Conservation (phyloP, 768 basidiomycete genomes). For the Fomitopsis serialis region DNA sequence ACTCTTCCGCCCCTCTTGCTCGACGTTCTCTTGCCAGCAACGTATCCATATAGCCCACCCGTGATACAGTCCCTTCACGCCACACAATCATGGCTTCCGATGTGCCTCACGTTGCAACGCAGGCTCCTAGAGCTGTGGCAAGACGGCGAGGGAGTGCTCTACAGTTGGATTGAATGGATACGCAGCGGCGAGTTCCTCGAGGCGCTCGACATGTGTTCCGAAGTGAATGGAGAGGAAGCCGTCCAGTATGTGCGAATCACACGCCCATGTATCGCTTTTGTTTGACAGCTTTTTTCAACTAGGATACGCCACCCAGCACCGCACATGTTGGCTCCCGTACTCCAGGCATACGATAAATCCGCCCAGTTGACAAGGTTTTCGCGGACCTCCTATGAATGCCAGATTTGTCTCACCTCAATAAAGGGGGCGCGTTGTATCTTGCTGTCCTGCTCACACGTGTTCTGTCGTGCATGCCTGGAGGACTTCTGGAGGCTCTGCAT, state of each 20-base stretch:
- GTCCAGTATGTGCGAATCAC: conserved; percentile 32
- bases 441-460: conserved; percentile 71
- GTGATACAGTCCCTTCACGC: conserved; percentile 48
- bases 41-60: conserved; percentile 41
- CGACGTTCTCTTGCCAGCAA: conserved; percentile 51
- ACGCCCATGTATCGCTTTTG: background rate
- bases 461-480: conserved; percentile 74
- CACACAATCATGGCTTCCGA: conserved; percentile 55
- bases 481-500: conserved; percentile 85
- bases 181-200: conserved; percentile 60
- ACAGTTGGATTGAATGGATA: conserved; percentile 68
- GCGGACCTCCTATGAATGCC: conserved; percentile 60
- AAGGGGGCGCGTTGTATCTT: conserved; percentile 75
- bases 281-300: background rate
- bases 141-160: conserved; percentile 55
- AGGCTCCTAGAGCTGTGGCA: conserved; percentile 55
- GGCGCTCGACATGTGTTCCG: conserved; percentile 33
- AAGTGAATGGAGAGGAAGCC: conserved; percentile 21
- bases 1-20: conserved; percentile 62
- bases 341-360: conserved; percentile 44
- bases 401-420: conserved; percentile 67
- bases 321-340: conserved; percentile 39
- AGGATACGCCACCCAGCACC: conserved; percentile 60
- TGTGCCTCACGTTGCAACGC: conserved; percentile 28
- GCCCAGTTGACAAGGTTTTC: conserved; percentile 52